Conservation (phyloP, 75 land plant species). For the Pinus albicaulis region DNA sequence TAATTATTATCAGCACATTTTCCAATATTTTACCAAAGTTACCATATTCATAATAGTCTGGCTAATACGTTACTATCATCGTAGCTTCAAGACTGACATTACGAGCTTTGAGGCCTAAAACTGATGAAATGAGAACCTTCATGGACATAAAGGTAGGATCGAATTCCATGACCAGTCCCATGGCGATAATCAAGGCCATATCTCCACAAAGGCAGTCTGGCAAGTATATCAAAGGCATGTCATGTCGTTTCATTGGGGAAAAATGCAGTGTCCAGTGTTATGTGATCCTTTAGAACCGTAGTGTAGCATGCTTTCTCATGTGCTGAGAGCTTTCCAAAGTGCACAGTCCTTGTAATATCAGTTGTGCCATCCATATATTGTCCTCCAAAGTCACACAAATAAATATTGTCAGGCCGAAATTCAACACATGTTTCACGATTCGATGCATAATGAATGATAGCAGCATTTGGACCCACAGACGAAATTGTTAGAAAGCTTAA, state of each 20-base stretch:
- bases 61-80: conserved; percentile 91
- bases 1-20: too few relatives aligned
- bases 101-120: conserved; percentile 81
- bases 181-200: conserved; percentile 94
- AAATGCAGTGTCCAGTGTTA: conserved; percentile 75
- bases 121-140: conserved; percentile 98
- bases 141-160: conserved; percentile 94
- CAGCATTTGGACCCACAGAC: conserved; percentile 95
- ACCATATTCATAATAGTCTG: background rate
- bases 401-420: conserved; percentile 74
- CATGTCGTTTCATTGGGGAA: conserved; percentile 97
- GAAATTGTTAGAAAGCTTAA: conserved; percentile 95
- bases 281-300: conserved; percentile 97
- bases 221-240: conserved; percentile 87
- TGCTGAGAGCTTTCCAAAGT: conserved; percentile 86
- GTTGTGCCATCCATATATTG: conserved; percentile 99
- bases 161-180: conserved; percentile 99
- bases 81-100: conserved; percentile 87
- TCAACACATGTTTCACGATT: conserved; percentile 70
- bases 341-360: conserved; percentile 89
- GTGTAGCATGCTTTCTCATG: conserved; percentile 94
- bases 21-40: too few relatives aligned
- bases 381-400: conserved; percentile 91
- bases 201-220: conserved; percentile 90
- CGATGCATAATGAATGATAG: conserved; percentile 88